Evolutionary conservation across 345 rosid genomes (phyloP), one percentile per base, ranked within the genome.

Genomic region (Erucastrum elatum): DNA sequence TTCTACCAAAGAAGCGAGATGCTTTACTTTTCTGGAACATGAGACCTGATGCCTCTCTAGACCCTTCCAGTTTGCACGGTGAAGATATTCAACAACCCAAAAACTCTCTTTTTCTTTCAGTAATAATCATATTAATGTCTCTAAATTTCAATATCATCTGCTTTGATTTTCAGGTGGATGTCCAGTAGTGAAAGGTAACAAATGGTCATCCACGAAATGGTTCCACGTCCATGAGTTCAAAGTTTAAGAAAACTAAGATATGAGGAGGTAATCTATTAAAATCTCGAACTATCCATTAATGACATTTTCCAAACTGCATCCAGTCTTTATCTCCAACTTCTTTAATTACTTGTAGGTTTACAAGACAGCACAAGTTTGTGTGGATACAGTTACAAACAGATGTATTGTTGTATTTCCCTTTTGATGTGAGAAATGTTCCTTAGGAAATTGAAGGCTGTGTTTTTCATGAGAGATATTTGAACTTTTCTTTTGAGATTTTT

Each of bases 161-260:
- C 1, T 29, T 33, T 71, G 65, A 41, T 70, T 15, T 73, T 49
- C 86, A 94, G 98, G 98, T 81, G 97, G 98, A 77, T 94, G 98
- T 72, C 88, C 98, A 44, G 96, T 94, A 83, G 92, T 94, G 80
- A 87, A 76, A 81, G 98, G 98, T 77, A 92, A 92, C 84, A 92
- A 94, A 81, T 94, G 98, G 98, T 94, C 98, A 75, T 89, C 98
- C 13, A 94, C 98, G 25, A 94, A 94, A 81, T 94, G 98, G 98
- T 82, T 92, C 81, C 97, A 92, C 10, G 88, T 94, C 66, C 87
- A 84, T 4, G 96, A 94, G 82, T 92, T 90, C 71, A 85, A 77
- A 75, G 85, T 73, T 77, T 92, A 76, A 90, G 70, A 51, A 11
- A 65, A 4, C 6, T 63, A 63, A 63, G 17, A 25, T 21, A 21